phyloP scores from a whole-genome alignment of 371 early-diverging fungal species.

The Mortierella sp. region DNA sequence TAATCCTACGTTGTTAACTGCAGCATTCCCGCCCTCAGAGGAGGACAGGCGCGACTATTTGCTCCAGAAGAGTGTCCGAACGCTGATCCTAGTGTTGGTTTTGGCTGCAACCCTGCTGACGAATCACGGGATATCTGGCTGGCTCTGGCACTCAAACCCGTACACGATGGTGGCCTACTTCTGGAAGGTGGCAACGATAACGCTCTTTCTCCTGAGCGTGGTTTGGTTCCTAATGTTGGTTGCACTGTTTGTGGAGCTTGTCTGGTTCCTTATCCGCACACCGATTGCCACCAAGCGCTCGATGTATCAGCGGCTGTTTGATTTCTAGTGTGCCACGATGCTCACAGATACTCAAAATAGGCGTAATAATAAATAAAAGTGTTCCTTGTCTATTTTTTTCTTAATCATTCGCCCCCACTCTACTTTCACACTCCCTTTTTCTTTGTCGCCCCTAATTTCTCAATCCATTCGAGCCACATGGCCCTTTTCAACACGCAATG shows the following conservation, averaged over 20 bases:
- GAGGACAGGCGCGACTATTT: slow-evolving; percentile 41
- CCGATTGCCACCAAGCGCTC: slow-evolving; percentile 16
- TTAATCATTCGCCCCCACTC: not conserved
- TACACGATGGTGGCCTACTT: slow-evolving; percentile 15
- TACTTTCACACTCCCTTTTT: not conserved
- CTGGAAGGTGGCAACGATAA: slow-evolving; percentile 24
- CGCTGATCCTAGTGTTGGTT: slow-evolving; percentile 9
- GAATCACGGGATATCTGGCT: slow-evolving; percentile 20
- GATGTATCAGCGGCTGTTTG: slow-evolving; percentile 33
- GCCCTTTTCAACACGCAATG: slow-evolving; percentile 39
- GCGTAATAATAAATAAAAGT: not conserved
- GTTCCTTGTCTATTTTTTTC: too few relatives aligned
- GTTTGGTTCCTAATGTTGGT: slow-evolving; percentile 34
- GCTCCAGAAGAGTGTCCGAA: slow-evolving; percentile 14
- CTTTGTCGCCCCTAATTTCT: too few relatives aligned
- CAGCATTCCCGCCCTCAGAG: not conserved
- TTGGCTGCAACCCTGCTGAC: slow-evolving; percentile 10
- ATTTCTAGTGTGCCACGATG: slow-evolving; percentile 7
- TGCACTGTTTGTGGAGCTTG: slow-evolving; percentile 10
- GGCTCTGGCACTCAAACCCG: slow-evolving; percentile 3
- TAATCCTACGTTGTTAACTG: too few relatives aligned
- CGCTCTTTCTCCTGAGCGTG: slow-evolving; percentile 21
- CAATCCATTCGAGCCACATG: slow-evolving; percentile 10
- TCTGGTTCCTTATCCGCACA: slow-evolving; percentile 34
- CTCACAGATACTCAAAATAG: too few relatives aligned